Base-by-base conservation (phyloP, 2,329 filamentous ascomycete species). In the Lithohypha guttulata region DNA sequence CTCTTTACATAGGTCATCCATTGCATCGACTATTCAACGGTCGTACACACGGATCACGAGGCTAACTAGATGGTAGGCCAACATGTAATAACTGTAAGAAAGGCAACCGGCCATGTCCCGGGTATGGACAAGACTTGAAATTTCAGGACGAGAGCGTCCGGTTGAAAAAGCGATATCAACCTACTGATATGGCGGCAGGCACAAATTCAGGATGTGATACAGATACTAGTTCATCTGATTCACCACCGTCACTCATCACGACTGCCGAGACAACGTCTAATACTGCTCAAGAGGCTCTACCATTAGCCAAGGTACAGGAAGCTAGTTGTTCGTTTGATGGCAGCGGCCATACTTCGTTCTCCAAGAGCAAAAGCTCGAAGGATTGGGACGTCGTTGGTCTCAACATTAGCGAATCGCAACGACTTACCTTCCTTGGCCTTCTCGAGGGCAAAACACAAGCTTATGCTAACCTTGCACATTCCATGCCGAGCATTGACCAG, bases 81-180 rank as follows among this genome's bases (percentile, higher is more conserved):
- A 41, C 30, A 20, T 59, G 57, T 41, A 47, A 52, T 11, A 55
- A 54, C 40, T 61, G 59, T 42, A 46, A 45, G 39, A 49, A 48
- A 27, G 49, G 51, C 41, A 54, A 51, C 38, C 54, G 53, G 10
- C 47, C 53, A 17, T 62, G 59, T 44, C 59, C 59, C 3, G 59
- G 59, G 21, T 60, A 60, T 35, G 47, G 42, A 20, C 50, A 55
- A 14, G 55, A 53, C 19, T 53, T 59, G 31, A 56, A 57, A 19
- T 61, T 62, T 27, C 57, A 60, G 40, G 59, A 62, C 42, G 55
- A 62, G 46, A 52, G 59, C 4, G 54, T 53, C 8, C 56, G 48
- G 31, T 50, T 62, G 8, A 51, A 53, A n/a, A 52, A 55, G n/a
- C 48, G 35, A 4, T 39, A 30, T 31, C 13, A 20, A 10, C 26